Evolutionary conservation across 1,284 basidiomycete genomes (phyloP).

Genomic region (Amylostereum chailletii): DNA sequence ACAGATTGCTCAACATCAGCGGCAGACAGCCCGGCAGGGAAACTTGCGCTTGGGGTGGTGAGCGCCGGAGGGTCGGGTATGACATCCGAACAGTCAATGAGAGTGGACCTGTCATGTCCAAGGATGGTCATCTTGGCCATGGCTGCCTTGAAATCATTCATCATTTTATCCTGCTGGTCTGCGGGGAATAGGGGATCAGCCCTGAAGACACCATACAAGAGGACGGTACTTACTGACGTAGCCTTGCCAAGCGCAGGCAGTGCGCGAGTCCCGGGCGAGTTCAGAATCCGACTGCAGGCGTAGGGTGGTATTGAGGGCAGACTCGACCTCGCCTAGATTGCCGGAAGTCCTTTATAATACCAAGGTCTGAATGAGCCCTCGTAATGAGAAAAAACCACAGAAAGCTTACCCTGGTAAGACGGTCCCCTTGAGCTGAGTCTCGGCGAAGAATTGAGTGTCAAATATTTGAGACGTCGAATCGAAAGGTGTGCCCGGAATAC

Average conservation of each 20-base stretch:
- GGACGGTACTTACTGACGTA: slow-evolving; percentile 14
- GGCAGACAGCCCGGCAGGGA: neutral
- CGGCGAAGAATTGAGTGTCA: slow-evolving; percentile 13
- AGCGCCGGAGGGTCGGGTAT: slow-evolving; percentile 1
- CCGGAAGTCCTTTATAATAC: too few relatives aligned
- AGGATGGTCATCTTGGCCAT: slow-evolving; percentile 7
- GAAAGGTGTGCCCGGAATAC: slow-evolving; percentile 7
- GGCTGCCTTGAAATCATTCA: slow-evolving; percentile 1
- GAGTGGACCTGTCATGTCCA: slow-evolving; percentile 6
- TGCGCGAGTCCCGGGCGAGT: slow-evolving; percentile 10
- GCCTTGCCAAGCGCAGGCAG: slow-evolving; percentile 12
- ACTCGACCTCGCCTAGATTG: slow-evolving; percentile 5
- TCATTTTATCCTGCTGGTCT: slow-evolving; percentile 5
- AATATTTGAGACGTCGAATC: slow-evolving; percentile 11
- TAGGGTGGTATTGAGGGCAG: slow-evolving; percentile 9
- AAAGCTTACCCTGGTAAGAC: slow-evolving; percentile 11
- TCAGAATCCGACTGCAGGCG: slow-evolving; percentile 13
- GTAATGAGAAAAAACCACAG: neutral
- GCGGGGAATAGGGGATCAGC: neutral
- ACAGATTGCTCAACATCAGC: neutral
- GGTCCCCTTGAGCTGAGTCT: slow-evolving; percentile 12
- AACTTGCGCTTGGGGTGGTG: neutral
- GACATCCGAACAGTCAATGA: slow-evolving; percentile 10
- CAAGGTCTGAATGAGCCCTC: neutral
- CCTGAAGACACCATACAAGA: neutral